These are phyloP conservation scores for Gastrolobium bilobum DNA, from an alignment of 306 rosid genomes.

Conservation along the genomic window DNA sequence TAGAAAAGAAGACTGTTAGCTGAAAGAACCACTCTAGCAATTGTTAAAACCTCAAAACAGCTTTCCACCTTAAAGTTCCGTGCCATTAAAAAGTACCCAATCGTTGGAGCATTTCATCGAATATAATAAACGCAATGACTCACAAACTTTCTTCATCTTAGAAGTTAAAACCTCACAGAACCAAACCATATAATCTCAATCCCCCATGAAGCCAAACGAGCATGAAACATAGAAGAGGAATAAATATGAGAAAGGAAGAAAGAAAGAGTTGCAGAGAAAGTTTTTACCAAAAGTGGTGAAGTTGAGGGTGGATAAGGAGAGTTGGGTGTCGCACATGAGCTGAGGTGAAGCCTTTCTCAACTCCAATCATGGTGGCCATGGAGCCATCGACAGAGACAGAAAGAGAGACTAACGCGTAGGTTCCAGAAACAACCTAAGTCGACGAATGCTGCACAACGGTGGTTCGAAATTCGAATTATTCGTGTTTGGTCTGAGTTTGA, in stretches of 20 bases:
- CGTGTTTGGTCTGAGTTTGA: no score
- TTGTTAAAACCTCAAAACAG: not conserved
- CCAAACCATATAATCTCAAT: not conserved
- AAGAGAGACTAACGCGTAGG: no score
- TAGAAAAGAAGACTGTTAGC: no score
- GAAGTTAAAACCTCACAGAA: not conserved
- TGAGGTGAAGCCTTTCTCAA: not conserved
- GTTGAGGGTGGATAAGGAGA: not conserved
- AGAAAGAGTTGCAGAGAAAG: not conserved
- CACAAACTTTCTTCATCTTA: not conserved
- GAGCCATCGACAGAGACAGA: not conserved
- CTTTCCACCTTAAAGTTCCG: no score
- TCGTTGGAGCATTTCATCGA: not conserved
- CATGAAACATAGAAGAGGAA: not conserved
- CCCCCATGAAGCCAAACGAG: not conserved
- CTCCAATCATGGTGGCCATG: constrained; percentile 21
- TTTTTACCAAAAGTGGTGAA: not conserved
- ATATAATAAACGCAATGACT: not conserved
- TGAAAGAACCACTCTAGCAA: no score
- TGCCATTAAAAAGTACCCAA: no score
- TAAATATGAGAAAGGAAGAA: not conserved
- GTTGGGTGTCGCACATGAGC: not conserved
- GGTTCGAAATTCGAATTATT: no score
- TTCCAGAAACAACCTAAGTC: no score
- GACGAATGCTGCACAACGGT: no score